Conservation (phyloP, 73 alveolate genomes). For the Paramecium bursaria region DNA sequence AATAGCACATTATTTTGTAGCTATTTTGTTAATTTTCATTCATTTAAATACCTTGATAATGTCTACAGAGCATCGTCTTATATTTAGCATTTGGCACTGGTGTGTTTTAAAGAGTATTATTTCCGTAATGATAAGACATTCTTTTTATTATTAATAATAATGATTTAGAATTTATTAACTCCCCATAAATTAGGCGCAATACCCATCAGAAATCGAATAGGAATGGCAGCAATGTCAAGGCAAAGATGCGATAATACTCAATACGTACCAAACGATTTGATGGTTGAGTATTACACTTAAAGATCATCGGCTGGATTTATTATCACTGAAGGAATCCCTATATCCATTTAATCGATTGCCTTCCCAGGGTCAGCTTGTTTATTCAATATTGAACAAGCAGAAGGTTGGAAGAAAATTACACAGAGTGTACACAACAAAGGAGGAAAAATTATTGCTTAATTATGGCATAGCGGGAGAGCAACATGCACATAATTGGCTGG, state of each 20-base stretch:
- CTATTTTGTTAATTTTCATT: neutral
- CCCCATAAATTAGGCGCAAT: constrained; percentile 70
- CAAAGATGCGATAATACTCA: constrained; percentile 65
- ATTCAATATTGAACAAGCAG: constrained; percentile 53
- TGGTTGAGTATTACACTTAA: constrained; percentile 72
- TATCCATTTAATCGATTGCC: constrained; percentile 63
- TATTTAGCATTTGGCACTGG: constrained; percentile 61
- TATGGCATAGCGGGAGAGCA: constrained; percentile 75
- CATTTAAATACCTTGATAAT: constrained; percentile 28
- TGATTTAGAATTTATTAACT: constrained; percentile 1
- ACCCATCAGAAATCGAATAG: constrained; percentile 62
- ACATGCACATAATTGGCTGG: constrained; percentile 59
- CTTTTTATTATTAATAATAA: neutral
- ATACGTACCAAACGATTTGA: constrained; percentile 69
- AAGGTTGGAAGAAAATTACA: constrained; percentile 69
- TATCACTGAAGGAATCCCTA: constrained; percentile 72
- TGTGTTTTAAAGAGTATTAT: constrained; percentile 9
- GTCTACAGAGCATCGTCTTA: constrained; percentile 50
- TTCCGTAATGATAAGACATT: constrained; percentile 55
- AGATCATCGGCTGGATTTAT: constrained; percentile 76
- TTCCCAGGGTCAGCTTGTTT: constrained; percentile 72
- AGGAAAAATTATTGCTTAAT: constrained; percentile 55
- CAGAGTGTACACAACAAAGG: constrained; percentile 67
- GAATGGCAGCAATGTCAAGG: constrained; percentile 72
- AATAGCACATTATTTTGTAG: constrained; percentile 53